Base-by-base conservation (phyloP, 768 basidiomycete genomes). In the Russula olivacea region DNA sequence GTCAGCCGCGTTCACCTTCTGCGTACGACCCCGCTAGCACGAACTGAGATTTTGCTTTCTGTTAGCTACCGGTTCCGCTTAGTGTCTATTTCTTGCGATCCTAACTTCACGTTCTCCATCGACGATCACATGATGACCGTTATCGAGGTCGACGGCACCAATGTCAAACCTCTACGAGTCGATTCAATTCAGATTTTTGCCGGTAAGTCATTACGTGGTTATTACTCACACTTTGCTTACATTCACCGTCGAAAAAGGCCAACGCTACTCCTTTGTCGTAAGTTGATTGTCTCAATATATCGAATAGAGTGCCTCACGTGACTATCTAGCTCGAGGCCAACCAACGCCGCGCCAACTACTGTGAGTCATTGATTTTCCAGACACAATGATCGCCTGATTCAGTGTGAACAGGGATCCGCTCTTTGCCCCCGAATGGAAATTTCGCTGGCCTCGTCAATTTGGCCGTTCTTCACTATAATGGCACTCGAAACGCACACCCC, bases 81-180 rank as follows among this genome's bases (percentile, higher is more conserved):
- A 15, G 61, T 65, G 49, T 65, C 64, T 5, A 65, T 65, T 48
- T 65, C 64, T 41, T 65, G 64, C 36, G 64, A 65, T n/a, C 55
- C 64, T 43, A 65, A 63, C 43, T 69, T 66, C 41, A 62, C 60
- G 6, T 66, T 69, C 53, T 70, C 69, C 28, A 64, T 67, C 48
- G 66, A 67, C 34, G 15, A 38, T 17, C 69, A 69, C 48, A 2
- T 23, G 1, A 52, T 69, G 61, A 65, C 63, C 8, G 40, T 69
- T 41, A 69, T 69, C 41, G 69, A 69, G 53, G 69, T 62, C n/a
- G 69, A 69, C 50, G 69, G 69, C 41, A 40, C n/a, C 40, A 58
- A 51, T 21, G 43, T 56, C 23, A 12, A 69, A 38, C 68, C 68
- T 43, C 51, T 68, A 12, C 17, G 34, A 7, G 69, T 69, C 25